Evolutionary conservation across 1,139 yeast genomes (phyloP).

Genomic region (Saccharomycopsis hybrid): DNA sequence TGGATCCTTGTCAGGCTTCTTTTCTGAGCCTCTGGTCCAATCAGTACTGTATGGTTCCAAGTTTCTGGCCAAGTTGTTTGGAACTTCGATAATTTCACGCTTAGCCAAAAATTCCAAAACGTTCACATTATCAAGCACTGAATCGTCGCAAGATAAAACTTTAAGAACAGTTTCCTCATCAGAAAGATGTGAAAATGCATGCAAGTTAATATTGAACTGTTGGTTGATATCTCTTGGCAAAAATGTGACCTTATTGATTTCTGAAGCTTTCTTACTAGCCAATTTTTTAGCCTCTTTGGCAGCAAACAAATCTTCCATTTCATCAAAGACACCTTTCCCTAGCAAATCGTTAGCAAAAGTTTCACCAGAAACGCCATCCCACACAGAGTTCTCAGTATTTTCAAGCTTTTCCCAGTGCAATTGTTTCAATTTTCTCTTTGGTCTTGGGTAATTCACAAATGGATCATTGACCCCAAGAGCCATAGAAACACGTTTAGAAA

Average conservation of each 20-base stretch:
- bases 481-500: slow-evolving; percentile 21
- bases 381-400: slow-evolving; percentile 54
- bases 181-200: slow-evolving; percentile 45
- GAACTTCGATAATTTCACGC: slow-evolving; percentile 60
- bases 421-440: slow-evolving; percentile 72
- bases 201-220: slow-evolving; percentile 73
- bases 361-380: slow-evolving; percentile 46
- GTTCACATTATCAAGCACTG: slow-evolving; percentile 48
- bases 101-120: slow-evolving; percentile 67
- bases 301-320: slow-evolving; percentile 68
- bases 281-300: slow-evolving; percentile 64
- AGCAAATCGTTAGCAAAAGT: slow-evolving; percentile 53
- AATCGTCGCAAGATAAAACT: slow-evolving; percentile 57
- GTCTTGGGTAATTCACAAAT: slow-evolving; percentile 56
- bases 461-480: slow-evolving; percentile 9
- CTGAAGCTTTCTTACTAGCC: slow-evolving; percentile 38
- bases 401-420: slow-evolving; percentile 82
- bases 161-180: slow-evolving; percentile 53
- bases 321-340: slow-evolving; percentile 68
- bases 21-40: slow-evolving; percentile 41
- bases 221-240: slow-evolving; percentile 68
- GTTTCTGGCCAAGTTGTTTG: slow-evolving; percentile 55
- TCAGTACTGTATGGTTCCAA: slow-evolving; percentile 61
- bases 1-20: slow-evolving; percentile 68
- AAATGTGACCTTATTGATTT: slow-evolving; percentile 47